A percentile compares a stretch with the other conserved stretches of the same genome.
phyloP scores from a whole-genome alignment of 140 eudicot genomes.

The Anethum foeniculum region DNA sequence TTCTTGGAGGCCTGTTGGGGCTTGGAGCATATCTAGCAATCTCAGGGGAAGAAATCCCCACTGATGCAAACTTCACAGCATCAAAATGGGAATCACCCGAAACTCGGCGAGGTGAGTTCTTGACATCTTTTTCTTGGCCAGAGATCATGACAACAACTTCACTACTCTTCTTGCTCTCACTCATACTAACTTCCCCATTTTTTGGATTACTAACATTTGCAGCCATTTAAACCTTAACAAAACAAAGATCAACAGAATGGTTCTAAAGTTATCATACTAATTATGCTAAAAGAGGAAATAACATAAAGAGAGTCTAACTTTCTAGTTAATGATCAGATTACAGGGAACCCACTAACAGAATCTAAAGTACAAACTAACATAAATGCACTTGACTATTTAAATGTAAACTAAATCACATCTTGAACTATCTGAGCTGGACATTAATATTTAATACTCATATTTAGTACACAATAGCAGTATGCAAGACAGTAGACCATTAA shows the following conservation, averaged over 20 bases:
- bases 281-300: not conserved
- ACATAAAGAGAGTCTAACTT: not conserved
- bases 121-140: slow-evolving; percentile 6
- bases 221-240: slow-evolving; percentile 11
- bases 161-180: slow-evolving; percentile 1
- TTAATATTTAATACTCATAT: not conserved
- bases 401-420: slow-evolving; percentile 2
- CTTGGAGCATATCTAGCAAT: slow-evolving; percentile 6
- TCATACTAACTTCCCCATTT: slow-evolving; percentile 13
- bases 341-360: not conserved
- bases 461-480: not conserved
- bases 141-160: slow-evolving; percentile 11
- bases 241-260: not conserved
- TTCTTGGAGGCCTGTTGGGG: slow-evolving; percentile 15
- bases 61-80: slow-evolving; percentile 9
- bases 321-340: not conserved
- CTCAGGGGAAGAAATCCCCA: slow-evolving; percentile 10
- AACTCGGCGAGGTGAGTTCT: not conserved
- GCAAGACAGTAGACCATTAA: not conserved
- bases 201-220: not conserved
- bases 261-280: not conserved
- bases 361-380: not conserved
- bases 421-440: not conserved
- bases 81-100: slow-evolving; percentile 10
- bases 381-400: slow-evolving; percentile 1